These are phyloP conservation scores for Tylopilus plumbeoviolaceoides DNA, from an alignment of 768 basidiomycete genomes.

Conservation along the genomic window DNA sequence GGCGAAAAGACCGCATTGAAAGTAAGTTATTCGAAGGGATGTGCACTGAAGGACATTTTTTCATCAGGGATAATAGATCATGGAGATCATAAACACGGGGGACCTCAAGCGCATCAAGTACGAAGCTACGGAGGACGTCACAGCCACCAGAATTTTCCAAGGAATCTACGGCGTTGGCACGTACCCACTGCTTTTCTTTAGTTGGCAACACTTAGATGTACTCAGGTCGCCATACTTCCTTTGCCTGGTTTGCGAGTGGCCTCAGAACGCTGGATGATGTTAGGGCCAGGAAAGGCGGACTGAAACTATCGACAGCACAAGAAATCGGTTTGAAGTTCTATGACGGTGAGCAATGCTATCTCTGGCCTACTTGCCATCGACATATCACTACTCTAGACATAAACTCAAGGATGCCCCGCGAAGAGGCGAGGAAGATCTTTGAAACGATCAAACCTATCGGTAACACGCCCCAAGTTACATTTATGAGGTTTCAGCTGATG, in stretches of 20 bases:
- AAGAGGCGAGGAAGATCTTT: constrained; percentile 73
- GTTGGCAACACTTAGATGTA: background rate
- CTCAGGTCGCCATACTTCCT: constrained; percentile 61
- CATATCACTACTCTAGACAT: constrained; percentile 51
- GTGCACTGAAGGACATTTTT: background rate
- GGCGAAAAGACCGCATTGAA: constrained; percentile 76
- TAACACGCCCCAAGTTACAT: constrained; percentile 25
- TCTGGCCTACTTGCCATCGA: background rate
- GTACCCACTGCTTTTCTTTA: constrained; percentile 20
- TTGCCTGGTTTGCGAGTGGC: constrained; percentile 70
- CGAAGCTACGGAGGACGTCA: constrained; percentile 62
- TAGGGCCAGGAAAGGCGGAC: constrained; percentile 49
- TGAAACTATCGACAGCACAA: constrained; percentile 57
- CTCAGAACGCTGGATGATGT: constrained; percentile 80
- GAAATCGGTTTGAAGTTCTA: constrained; percentile 67
- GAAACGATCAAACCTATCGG: constrained; percentile 69
- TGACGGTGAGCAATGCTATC: constrained; percentile 44
- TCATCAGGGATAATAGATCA: constrained; percentile 49
- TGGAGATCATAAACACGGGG: constrained; percentile 77
- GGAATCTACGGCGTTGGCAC: constrained; percentile 86
- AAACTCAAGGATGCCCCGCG: constrained; percentile 78
- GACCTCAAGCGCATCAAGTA: constrained; percentile 62
- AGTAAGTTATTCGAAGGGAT: constrained; percentile 33
- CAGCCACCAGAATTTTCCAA: constrained; percentile 54
- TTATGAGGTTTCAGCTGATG: background rate